Evolutionary conservation across 1,284 basidiomycete species (phyloP), one percentile per base, ranked within the genome.

Genomic region (Tilletia caries): DNA sequence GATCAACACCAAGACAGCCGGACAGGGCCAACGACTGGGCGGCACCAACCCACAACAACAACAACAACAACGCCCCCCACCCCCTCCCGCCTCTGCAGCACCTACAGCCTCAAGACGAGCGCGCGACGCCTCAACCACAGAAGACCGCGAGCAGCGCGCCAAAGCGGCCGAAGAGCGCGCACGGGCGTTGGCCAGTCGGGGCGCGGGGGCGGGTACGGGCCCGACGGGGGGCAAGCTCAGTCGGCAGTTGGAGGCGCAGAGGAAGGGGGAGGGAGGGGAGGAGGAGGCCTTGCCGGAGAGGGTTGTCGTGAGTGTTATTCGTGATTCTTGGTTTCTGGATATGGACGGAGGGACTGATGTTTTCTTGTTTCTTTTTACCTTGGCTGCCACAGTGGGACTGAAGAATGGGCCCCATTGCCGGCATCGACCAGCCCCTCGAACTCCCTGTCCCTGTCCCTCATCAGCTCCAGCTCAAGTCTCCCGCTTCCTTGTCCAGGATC

Each of bases 241-340:
- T 62, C 58, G 58, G 27, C 32, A 62, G 58, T 29, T 62, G 33
- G 58, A 62, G 32, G 58, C 32, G 58, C 58, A 62, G 32, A 62
- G 58, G 58, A 62, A 18, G 13, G 27, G 58, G 32, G 20, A 20
- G 32, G 18, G 58, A 37, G 32, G 58, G 20, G 10, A 20, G 20
- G 58, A 33, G 4, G 58, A 62, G 29, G 58, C 4, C 10, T 12
- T 34, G 20, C 32, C 58, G 12, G 58, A 62, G 58, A 25, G 58
- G 4, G 58, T 62, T n/a, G 33, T 62, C 13, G 58, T 62, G 29
- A 62, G 58, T 62, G 4, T 23, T 41, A 41, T 15, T 41, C 37
- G 37, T 15, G 37, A 1, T 6, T 41, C 8, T 8, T 44, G 41
- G 8, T 8, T 18, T 8, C 41, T 8, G 18, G 10, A 18, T 18